Evolutionary conservation across 1,284 basidiomycete species (phyloP).

Genomic region (Malassezia obtusa): DNA sequence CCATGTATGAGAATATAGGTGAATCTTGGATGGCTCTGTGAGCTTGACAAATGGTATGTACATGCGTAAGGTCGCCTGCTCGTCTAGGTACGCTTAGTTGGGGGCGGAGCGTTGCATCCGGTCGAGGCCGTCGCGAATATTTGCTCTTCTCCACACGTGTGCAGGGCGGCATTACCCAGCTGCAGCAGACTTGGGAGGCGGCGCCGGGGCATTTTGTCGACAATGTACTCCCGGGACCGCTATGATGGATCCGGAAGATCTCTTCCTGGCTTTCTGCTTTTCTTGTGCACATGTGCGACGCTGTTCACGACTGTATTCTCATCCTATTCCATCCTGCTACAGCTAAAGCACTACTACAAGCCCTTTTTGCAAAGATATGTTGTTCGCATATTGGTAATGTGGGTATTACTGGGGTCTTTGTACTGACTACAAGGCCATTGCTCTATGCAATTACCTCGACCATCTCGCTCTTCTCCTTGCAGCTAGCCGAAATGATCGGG

Average conservation of each 20-base stretch:
- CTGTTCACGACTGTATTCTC: slow-evolving; percentile 62
- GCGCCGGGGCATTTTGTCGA: too few species aligned
- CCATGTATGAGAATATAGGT: too few species aligned
- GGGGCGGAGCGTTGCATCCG: too few species aligned
- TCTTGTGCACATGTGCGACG: slow-evolving; percentile 57
- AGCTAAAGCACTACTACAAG: slow-evolving; percentile 58
- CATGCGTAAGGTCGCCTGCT: too few species aligned
- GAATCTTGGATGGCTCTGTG: too few species aligned
- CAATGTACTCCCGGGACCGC: too few species aligned
- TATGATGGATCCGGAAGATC: slow-evolving; percentile 48
- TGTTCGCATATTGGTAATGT: slow-evolving; percentile 88
- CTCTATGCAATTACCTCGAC: slow-evolving; percentile 82
- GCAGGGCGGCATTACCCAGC: too few species aligned
- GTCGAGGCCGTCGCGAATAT: too few species aligned
- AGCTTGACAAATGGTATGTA: too few species aligned
- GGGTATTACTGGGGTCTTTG: background rate
- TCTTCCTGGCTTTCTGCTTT: slow-evolving; percentile 55
- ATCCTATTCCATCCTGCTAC: slow-evolving; percentile 69
- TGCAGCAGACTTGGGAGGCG: too few species aligned
- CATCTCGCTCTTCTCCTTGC: slow-evolving; percentile 84
- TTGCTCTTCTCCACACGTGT: too few species aligned
- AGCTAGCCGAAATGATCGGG: slow-evolving; percentile 93
- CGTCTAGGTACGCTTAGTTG: too few species aligned
- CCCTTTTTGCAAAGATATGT: slow-evolving; percentile 61
- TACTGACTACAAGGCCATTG: slow-evolving; percentile 56